Evolutionary conservation across 108 stramenopile species (phyloP).

Genomic region (Asterionellopsis glacialis): DNA sequence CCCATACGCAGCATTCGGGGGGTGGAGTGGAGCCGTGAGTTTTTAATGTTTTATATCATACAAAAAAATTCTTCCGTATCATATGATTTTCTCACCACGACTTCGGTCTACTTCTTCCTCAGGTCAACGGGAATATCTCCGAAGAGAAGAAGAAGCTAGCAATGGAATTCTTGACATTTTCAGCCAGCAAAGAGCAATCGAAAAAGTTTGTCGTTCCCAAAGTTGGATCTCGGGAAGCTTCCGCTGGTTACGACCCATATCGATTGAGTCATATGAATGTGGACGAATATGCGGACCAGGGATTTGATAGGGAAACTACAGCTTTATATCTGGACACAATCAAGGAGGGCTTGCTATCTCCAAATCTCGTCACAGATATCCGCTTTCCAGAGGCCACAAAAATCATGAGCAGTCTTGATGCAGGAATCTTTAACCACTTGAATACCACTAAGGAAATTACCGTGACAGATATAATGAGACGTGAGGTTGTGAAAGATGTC

Average conservation of each 20-base stretch:
- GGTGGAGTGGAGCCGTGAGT: constrained; percentile 34
- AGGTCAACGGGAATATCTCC: constrained; percentile 8
- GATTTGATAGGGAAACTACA: constrained; percentile 14
- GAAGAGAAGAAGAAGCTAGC: constrained; percentile 16
- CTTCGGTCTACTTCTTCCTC: too few species aligned
- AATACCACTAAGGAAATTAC: too few species aligned
- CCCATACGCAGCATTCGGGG: constrained; percentile 45
- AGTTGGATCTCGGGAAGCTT: constrained; percentile 18
- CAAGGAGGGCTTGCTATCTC: constrained; percentile 15
- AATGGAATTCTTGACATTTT: constrained; percentile 34
- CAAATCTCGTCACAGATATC: constrained; percentile 35
- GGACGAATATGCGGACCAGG: constrained; percentile 20
- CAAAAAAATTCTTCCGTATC: too few species aligned
- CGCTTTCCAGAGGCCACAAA: constrained; percentile 22
- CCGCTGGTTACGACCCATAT: constrained; percentile 29
- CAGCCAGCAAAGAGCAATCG: constrained; percentile 25
- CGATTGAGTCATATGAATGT: constrained; percentile 28
- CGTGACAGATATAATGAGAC: too few species aligned
- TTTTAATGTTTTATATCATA: too few species aligned
- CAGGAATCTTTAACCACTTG: too few species aligned
- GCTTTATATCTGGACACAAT: constrained; percentile 34
- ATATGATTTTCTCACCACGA: too few species aligned
- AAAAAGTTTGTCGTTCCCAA: constrained; percentile 25
- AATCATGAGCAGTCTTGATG: too few species aligned
- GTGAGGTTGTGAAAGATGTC: too few species aligned